Percentiles rank a stretch among this genome's conserved stretches.
Evolutionary conservation across 768 basidiomycete species (phyloP).

Genomic region (Botryobasidium botryosum): DNA sequence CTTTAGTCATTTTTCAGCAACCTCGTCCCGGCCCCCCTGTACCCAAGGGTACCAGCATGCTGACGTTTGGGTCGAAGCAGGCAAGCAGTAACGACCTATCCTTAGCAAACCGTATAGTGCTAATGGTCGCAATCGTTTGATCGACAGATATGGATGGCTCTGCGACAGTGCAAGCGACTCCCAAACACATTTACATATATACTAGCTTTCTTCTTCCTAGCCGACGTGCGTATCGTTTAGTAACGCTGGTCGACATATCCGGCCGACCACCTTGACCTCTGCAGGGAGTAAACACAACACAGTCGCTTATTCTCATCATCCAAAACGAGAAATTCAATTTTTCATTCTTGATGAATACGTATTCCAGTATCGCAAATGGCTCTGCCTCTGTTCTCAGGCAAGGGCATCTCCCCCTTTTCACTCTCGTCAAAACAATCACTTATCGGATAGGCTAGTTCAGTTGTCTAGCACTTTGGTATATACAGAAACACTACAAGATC

Average conservation of each 20-base stretch:
- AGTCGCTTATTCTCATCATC: slow-evolving; percentile 54
- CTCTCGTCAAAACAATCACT: too few relatives aligned
- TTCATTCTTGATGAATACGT: slow-evolving; percentile 68
- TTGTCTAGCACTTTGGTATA: slow-evolving; percentile 68
- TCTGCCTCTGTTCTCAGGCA: too few relatives aligned
- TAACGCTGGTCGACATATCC: too few relatives aligned
- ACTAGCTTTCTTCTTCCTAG: slow-evolving; percentile 58
- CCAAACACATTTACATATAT: slow-evolving; percentile 75
- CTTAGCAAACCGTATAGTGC: too few relatives aligned
- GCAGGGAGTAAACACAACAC: slow-evolving; percentile 70
- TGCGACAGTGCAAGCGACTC: slow-evolving; percentile 57
- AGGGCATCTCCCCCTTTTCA: too few relatives aligned
- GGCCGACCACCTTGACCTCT: too few relatives aligned
- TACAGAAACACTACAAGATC: slow-evolving; percentile 64
- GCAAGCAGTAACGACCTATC: too few relatives aligned
- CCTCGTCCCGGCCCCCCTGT: slow-evolving; percentile 68
- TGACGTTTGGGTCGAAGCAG: slow-evolving; percentile 80
- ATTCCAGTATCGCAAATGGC: too few relatives aligned
- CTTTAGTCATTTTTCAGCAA: slow-evolving; percentile 61
- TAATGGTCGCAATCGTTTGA: too few relatives aligned
- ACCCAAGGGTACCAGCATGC: slow-evolving; percentile 56
- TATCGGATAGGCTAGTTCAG: too few relatives aligned
- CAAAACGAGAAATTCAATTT: slow-evolving; percentile 70
- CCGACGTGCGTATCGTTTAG: too few relatives aligned
- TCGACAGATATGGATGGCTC: slow-evolving; percentile 53